Percentiles rank a stretch among this genome's conserved stretches.
These are phyloP conservation scores for Ambrosia hybrid DNA, from an alignment of 140 eudicot species.

Conservation along the genomic window DNA sequence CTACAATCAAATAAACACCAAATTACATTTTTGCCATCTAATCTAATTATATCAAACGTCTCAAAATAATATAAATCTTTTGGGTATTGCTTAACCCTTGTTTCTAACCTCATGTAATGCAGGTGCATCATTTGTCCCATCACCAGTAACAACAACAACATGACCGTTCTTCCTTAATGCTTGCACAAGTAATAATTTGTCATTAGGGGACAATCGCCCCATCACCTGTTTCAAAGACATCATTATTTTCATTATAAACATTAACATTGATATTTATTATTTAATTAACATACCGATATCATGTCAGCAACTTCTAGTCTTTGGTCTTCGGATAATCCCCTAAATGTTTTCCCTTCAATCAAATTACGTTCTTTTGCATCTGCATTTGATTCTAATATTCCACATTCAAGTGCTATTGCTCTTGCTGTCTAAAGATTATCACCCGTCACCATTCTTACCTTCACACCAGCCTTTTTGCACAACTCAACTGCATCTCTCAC, in stretches of 20 bases:
- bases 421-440: slow-evolving; percentile 90
- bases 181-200: slow-evolving; percentile 90
- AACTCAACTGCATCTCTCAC: slow-evolving; percentile 77
- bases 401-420: slow-evolving; percentile 96
- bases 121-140: slow-evolving; percentile 98
- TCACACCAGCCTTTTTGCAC: slow-evolving; percentile 79
- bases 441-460: slow-evolving; percentile 98
- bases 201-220: slow-evolving; percentile 98
- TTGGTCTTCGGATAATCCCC: slow-evolving; percentile 53
- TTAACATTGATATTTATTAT: background rate
- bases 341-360: slow-evolving; percentile 83
- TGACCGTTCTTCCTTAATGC: slow-evolving; percentile 81
- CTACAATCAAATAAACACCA: slow-evolving; percentile 37
- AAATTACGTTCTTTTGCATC: slow-evolving; percentile 76
- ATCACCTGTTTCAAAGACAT: slow-evolving; percentile 54
- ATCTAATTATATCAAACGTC: background rate
- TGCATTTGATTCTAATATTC: slow-evolving; percentile 70
- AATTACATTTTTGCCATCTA: background rate
- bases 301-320: slow-evolving; percentile 61
- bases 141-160: slow-evolving; percentile 98
- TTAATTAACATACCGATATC: slow-evolving; percentile 58
- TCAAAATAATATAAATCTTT: background rate
- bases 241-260: background rate
- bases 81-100: background rate
- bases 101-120: slow-evolving; percentile 83